Conservation (phyloP, 2,329 filamentous ascomycete genomes). For the Huntiella savannae region DNA sequence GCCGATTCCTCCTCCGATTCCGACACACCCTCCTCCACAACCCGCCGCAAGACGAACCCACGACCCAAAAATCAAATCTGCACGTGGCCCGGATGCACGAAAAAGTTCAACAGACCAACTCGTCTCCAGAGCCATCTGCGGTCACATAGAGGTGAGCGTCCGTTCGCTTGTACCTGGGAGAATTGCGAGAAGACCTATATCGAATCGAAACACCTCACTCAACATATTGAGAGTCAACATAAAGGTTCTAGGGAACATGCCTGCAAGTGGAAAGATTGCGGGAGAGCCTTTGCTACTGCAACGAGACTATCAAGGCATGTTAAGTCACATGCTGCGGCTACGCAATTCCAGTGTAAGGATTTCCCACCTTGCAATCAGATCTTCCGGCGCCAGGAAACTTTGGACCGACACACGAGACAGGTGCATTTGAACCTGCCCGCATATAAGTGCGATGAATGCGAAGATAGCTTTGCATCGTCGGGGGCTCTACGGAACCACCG, state of each 20-base stretch:
- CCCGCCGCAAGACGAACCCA: slow-evolving; percentile 29
- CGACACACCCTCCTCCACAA: slow-evolving; percentile 13
- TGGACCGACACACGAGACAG: slow-evolving; percentile 63
- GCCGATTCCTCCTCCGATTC: slow-evolving; percentile 5
- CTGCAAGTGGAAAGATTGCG: slow-evolving; percentile 55
- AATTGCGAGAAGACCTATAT: slow-evolving; percentile 71
- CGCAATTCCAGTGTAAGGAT: slow-evolving; percentile 55
- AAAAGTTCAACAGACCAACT: slow-evolving; percentile 74
- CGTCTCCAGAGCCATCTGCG: slow-evolving; percentile 62
- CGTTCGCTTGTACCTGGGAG: slow-evolving; percentile 51
- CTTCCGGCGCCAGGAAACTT: slow-evolving; percentile 74
- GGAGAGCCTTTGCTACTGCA: slow-evolving; percentile 63
- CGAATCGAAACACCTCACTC: slow-evolving; percentile 67
- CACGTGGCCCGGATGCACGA: slow-evolving; percentile 52
- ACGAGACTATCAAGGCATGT: slow-evolving; percentile 61
- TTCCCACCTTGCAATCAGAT: slow-evolving; percentile 52
- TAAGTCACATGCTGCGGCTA: slow-evolving; percentile 57
- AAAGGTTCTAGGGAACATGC: slow-evolving; percentile 48
- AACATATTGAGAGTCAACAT: slow-evolving; percentile 71
- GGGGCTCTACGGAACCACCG: slow-evolving; percentile 53
- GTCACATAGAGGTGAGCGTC: slow-evolving; percentile 69
- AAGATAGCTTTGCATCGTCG: slow-evolving; percentile 53
- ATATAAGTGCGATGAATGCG: slow-evolving; percentile 54
- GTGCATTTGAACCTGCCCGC: slow-evolving; percentile 56
- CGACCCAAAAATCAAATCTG: slow-evolving; percentile 47